These are phyloP conservation scores for Gynandropsis gynandra DNA, from an alignment of 345 rosid genomes.

Conservation along the genomic window DNA sequence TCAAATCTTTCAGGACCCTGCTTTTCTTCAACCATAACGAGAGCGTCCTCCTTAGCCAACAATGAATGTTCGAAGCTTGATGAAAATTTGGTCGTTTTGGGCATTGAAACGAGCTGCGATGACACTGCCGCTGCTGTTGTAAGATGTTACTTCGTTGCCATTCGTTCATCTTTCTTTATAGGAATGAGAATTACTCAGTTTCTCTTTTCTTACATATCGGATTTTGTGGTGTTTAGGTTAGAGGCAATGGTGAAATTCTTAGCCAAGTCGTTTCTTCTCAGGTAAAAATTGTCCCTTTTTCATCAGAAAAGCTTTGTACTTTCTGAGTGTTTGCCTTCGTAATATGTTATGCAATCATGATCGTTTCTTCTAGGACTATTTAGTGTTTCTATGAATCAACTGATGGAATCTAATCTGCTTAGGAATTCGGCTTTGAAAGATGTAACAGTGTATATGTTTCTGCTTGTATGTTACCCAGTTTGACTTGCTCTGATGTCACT, in stretches of 20 bases:
- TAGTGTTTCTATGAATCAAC: slow-evolving; percentile 1
- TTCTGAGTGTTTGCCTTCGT: too few relatives aligned
- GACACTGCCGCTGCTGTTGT: slow-evolving; percentile 97
- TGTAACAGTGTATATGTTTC: background rate
- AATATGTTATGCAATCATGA: too few relatives aligned
- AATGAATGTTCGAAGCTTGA: slow-evolving; percentile 6
- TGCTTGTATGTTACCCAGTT: background rate
- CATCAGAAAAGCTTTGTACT: too few relatives aligned
- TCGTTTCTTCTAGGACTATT: background rate
- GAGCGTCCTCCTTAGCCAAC: background rate
- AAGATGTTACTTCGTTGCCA: slow-evolving; percentile 18
- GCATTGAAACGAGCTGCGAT: slow-evolving; percentile 94
- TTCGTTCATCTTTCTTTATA: background rate
- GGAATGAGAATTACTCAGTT: slow-evolving; percentile 6
- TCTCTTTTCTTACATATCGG: background rate
- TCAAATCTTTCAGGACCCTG: background rate
- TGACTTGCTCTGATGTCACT: slow-evolving; percentile 14
- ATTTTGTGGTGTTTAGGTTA: slow-evolving; percentile 43
- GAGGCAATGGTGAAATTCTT: slow-evolving; percentile 74
- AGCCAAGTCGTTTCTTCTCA: slow-evolving; percentile 95
- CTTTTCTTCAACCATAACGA: background rate
- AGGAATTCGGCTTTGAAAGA: too few relatives aligned
- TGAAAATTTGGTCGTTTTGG: slow-evolving; percentile 68
- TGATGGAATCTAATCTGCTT: background rate
- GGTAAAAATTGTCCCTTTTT: slow-evolving; percentile 37